A percentile compares a stretch with the other conserved stretches of the same genome.
These are phyloP conservation scores for Bonia amplexicaulis DNA, from an alignment of 176 grass and related monocot genomes.

Conservation along the genomic window DNA sequence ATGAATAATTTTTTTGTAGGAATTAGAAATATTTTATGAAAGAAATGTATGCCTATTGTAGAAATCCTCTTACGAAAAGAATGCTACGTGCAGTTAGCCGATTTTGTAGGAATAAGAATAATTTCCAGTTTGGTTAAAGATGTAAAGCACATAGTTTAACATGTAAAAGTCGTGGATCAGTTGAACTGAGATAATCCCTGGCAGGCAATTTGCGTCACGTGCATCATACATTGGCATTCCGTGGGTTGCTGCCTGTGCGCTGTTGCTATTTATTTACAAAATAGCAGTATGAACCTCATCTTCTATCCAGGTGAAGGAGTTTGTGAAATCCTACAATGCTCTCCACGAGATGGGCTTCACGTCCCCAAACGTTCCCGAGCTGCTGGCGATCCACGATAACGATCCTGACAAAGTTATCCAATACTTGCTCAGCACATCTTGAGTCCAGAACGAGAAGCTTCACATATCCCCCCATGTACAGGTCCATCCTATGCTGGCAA, in stretches of 20 bases:
- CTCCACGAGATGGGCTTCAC: constrained; percentile 98
- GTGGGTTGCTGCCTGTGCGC: background rate
- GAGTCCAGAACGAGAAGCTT: constrained; percentile 10
- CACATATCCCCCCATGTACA: constrained; percentile 21
- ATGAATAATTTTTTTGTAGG: background rate
- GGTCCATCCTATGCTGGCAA: background rate
- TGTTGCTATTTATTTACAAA: background rate
- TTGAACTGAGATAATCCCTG: background rate
- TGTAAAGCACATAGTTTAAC: background rate
- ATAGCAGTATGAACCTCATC: background rate
- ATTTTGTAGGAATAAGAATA: background rate
- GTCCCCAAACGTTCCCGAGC: constrained; percentile 65
- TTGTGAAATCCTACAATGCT: constrained; percentile 88
- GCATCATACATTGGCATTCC: background rate
- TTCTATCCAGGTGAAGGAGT: constrained; percentile 78
- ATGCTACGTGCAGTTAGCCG: background rate
- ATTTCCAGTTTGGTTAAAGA: background rate
- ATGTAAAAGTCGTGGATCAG: background rate
- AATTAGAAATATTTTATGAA: background rate
- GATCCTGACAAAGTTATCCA: constrained; percentile 85
- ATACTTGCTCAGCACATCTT: constrained; percentile 61
- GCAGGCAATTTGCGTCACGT: background rate
- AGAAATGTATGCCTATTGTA: background rate
- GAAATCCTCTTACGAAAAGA: background rate
- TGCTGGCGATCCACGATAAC: constrained; percentile 89